These are phyloP conservation scores for Cercospora zeina DNA, from an alignment of 2,329 filamentous ascomycete species.

Conservation along the genomic window DNA sequence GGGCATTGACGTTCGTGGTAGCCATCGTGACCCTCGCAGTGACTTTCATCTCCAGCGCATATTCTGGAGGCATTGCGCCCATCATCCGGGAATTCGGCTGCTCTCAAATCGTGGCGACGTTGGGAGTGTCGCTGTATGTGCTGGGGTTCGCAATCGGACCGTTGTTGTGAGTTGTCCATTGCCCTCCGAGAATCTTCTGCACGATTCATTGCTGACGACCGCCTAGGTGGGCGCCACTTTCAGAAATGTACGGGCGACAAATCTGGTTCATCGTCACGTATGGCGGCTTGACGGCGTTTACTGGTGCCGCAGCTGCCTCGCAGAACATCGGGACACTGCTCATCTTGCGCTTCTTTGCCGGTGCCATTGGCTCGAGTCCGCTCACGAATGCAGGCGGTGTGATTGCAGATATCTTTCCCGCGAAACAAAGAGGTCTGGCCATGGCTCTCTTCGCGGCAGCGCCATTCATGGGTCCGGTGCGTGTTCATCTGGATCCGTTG, in stretches of 20 bases:
- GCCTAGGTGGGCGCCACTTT: constrained; percentile 57
- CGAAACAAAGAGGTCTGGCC: constrained; percentile 51
- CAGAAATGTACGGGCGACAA: constrained; percentile 59
- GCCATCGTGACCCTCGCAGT: constrained; percentile 68
- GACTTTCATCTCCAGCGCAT: constrained; percentile 69
- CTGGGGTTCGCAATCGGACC: constrained; percentile 60
- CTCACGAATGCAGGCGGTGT: constrained; percentile 51
- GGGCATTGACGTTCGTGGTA: constrained; percentile 62
- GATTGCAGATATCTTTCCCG: constrained; percentile 50
- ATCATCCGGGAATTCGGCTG: constrained; percentile 59
- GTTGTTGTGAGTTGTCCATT: constrained; percentile 19
- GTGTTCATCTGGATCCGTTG: background rate
- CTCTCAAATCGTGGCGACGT: constrained; percentile 55
- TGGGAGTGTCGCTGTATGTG: constrained; percentile 66
- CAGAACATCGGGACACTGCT: constrained; percentile 50
- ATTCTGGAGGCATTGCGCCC: constrained; percentile 58
- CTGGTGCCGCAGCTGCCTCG: constrained; percentile 46
- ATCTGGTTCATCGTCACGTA: constrained; percentile 44
- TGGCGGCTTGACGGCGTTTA: constrained; percentile 44
- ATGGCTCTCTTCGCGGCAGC: constrained; percentile 65
- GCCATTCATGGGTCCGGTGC: constrained; percentile 61
- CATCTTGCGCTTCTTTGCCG: constrained; percentile 50
- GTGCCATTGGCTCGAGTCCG: constrained; percentile 47
- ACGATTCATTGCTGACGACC: background rate
- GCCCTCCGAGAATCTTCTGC: background rate